Percentiles rank a stretch among this genome's conserved stretches.
phyloP scores from a whole-genome alignment of 306 rosid species.

The cucumber (Cucumis sativus) region DNA sequence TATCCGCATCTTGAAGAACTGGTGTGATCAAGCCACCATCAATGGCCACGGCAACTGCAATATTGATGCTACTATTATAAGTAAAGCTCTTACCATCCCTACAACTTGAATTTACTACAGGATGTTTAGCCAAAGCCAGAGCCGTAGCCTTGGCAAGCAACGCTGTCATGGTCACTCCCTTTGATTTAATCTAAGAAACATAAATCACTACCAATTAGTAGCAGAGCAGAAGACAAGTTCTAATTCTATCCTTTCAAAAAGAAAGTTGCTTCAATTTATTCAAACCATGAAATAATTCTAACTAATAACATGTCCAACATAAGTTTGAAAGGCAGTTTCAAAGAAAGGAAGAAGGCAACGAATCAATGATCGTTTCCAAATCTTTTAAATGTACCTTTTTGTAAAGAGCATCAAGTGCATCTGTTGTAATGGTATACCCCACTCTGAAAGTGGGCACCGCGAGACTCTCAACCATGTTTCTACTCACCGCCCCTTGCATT shows the following conservation, averaged over 20 bases:
- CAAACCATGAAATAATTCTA: not conserved
- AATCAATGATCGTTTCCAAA: not conserved
- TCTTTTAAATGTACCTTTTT: constrained; percentile 48
- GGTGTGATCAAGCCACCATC: constrained; percentile 93
- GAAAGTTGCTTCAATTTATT: not conserved
- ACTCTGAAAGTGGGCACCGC: constrained; percentile 82
- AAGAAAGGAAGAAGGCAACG: not conserved
- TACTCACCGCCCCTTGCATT: constrained; percentile 92
- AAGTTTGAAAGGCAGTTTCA: not conserved
- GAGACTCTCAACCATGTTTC: constrained; percentile 86
- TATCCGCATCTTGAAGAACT: constrained; percentile 90
- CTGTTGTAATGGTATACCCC: constrained; percentile 74
- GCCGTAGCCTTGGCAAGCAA: constrained; percentile 98
- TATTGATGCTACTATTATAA: constrained; percentile 72
- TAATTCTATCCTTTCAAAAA: not conserved
- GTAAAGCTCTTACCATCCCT: constrained; percentile 94
- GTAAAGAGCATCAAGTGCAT: constrained; percentile 80
- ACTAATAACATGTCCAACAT: not conserved
- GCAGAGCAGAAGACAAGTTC: not conserved
- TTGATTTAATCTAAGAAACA: constrained; percentile 56
- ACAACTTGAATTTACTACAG: constrained; percentile 83
- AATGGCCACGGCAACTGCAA: constrained; percentile 87
- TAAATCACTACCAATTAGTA: not conserved
- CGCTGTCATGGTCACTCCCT: constrained; percentile 99
- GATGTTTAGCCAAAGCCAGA: constrained; percentile 76